Evolutionary conservation across 1,139 yeast species (phyloP), one percentile per base, ranked within the genome.

Genomic region (Yamadazyma blattariae): DNA sequence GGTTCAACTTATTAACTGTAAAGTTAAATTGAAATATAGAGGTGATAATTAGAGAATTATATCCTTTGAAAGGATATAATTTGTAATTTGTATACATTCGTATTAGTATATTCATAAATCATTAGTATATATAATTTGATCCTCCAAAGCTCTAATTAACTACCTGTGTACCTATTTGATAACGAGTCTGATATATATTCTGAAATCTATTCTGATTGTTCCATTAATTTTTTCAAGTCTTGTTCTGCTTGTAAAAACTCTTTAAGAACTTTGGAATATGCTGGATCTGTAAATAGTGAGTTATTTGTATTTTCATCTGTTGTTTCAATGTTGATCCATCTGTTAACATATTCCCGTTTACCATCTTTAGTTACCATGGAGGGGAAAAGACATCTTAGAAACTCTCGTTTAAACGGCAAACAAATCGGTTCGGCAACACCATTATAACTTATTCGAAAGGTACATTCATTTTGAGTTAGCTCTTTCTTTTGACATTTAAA

Each of bases 1-100:
- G 97, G 97, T 12, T 62, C 82, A 25, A 77, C 80, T 17, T 88
- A 82, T 54, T 36, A 35, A 22, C 17, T 21, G 11, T 21, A 5
- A n/a, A n/a, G n/a, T n/a, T n/a, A n/a, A n/a, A n/a, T n/a, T n/a
- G n/a, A n/a, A n/a, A n/a, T n/a, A n/a, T n/a, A n/a, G n/a, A n/a
- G n/a, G n/a, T n/a, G n/a, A n/a, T n/a, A n/a, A n/a, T n/a, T n/a
- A n/a, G n/a, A n/a, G n/a, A n/a, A n/a, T n/a, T n/a, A n/a, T n/a
- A n/a, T n/a, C n/a, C n/a, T n/a, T n/a, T n/a, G n/a, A 21, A 10
- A 10, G 24, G 12, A 21, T 21, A 21, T 11, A 21, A 21, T 19
- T 19, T 19, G 21, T 7, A 19, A 9, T 19, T 9, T 19, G 8
- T 19, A 7, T 19, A 7, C 21, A 19, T 19, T 19, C 6, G 21